Percentiles rank a stretch among this genome's conserved stretches.
phyloP scores from a whole-genome alignment of 331 rosid genomes.

The Rosa hybrid region DNA sequence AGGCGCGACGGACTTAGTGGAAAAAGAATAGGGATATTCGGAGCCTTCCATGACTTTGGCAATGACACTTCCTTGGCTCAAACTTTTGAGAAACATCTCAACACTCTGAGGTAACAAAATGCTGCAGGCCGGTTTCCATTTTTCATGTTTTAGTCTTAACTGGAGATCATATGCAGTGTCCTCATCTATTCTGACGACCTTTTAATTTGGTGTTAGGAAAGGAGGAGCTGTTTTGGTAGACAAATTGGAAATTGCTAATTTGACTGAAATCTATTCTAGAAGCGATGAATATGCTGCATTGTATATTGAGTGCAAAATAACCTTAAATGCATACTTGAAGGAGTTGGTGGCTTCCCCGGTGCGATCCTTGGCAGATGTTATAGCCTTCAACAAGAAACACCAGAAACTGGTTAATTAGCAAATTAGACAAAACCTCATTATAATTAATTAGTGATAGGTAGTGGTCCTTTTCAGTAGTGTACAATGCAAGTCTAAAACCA shows the following conservation, averaged over 20 bases:
- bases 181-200: neutral
- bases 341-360: conserved; percentile 53
- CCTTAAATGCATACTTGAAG: conserved; percentile 50
- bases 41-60: conserved; percentile 20
- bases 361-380: conserved; percentile 58
- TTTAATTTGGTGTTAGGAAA: conserved; percentile 24
- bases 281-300: conserved; percentile 27
- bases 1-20: conserved; percentile 52
- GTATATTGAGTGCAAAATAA: conserved; percentile 44
- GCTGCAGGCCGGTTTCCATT: neutral
- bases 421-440: no score
- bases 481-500: neutral
- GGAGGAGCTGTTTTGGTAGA: conserved; percentile 55
- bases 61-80: conserved; percentile 14
- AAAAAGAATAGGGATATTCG: conserved; percentile 57
- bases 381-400: neutral
- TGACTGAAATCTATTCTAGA: neutral
- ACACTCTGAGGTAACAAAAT: conserved; percentile 45
- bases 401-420: no score
- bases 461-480: neutral
- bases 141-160: neutral
- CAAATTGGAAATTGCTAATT: conserved; percentile 36
- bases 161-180: neutral
- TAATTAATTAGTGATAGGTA: no score
- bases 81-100: conserved; percentile 40